Conservation (phyloP, 805 yeast species). For the Maudiozyma bulderi region DNA sequence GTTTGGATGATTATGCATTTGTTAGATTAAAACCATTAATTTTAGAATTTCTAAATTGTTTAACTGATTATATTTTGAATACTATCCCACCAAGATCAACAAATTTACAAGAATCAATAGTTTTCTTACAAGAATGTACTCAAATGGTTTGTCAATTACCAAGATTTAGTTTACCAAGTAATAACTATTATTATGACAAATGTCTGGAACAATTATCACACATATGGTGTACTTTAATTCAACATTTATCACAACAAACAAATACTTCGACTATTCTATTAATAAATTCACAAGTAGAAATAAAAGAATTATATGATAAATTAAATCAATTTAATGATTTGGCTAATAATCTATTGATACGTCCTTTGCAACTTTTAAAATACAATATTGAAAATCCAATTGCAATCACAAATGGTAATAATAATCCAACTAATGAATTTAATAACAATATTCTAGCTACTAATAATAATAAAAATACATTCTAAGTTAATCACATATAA, state of each 20-base stretch:
- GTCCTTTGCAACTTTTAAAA: slow-evolving; percentile 21
- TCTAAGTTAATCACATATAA: not conserved
- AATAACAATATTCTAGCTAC: not conserved
- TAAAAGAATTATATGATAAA: slow-evolving; percentile 15
- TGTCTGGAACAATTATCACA: slow-evolving; percentile 28
- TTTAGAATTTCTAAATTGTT: slow-evolving; percentile 27
- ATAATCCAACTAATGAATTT: not conserved
- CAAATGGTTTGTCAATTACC: slow-evolving; percentile 24
- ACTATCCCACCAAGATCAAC: slow-evolving; percentile 26
- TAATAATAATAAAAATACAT: not conserved
- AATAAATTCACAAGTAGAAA: slow-evolving; percentile 9
- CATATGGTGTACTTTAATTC: slow-evolving; percentile 26
- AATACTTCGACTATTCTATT: slow-evolving; percentile 6
- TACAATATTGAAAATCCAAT: not conserved
- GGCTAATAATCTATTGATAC: slow-evolving; percentile 17
- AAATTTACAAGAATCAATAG: slow-evolving; percentile 20
- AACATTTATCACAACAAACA: slow-evolving; percentile 18
- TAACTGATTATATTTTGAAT: slow-evolving; percentile 25
- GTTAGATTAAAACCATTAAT: slow-evolving; percentile 25
- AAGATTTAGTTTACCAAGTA: slow-evolving; percentile 25
- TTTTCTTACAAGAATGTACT: slow-evolving; percentile 23
- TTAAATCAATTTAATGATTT: slow-evolving; percentile 18
- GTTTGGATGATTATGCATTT: slow-evolving; percentile 29
- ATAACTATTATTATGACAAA: slow-evolving; percentile 30
- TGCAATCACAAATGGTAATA: slow-evolving; percentile 7